Evolutionary conservation across 805 yeast genomes (phyloP), one percentile per base, ranked within the genome.

Genomic region (Yarrowia hollandica): DNA sequence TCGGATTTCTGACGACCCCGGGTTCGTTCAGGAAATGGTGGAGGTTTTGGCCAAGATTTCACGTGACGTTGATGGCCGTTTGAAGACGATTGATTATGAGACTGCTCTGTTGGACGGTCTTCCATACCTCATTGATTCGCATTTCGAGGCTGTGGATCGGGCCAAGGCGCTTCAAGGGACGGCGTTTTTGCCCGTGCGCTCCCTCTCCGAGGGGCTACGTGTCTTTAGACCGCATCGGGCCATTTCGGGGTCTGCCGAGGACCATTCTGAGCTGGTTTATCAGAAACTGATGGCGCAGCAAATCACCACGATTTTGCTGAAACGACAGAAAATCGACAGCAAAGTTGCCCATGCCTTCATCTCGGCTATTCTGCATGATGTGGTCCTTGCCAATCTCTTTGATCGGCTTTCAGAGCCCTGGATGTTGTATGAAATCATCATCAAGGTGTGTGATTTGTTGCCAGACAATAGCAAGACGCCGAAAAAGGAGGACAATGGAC

Each of bases 331-430:
- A 31, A 46, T 67, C 3, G 71, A 72, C n/a, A 78, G 82, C 0
- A 63, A 67, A 4, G 62, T 78, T 9, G 75, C 77, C 1, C 63
- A 66, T 5, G 67, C 72, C 21, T 75, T 82, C 50, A 59, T 79
- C 5, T 64, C 73, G 4, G 67, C 77, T 1, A 60, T 82, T 4
- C 37, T 80, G 12, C 71, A 75, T 21, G 82, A 79, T 42, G 63
- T 80, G 39, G 70, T 77, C 0, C 58, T 82, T 38, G 68, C 68
- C 38, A 79, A 74, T 60, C 63, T 75, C 0, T 66, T 79, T 5
- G 77, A 75, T 6, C 79, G 78, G 63, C 60, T 81, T 14, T 70
- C 77, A 9, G 82, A 81, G 59, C 81, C 81, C n/a, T 81, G 79
- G 69, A 75, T 78, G 67, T 63, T 81, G 1, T 78, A 82, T 74